Evolutionary conservation across 768 basidiomycete genomes (phyloP).

Genomic region (Hygrocybe coccinea): DNA sequence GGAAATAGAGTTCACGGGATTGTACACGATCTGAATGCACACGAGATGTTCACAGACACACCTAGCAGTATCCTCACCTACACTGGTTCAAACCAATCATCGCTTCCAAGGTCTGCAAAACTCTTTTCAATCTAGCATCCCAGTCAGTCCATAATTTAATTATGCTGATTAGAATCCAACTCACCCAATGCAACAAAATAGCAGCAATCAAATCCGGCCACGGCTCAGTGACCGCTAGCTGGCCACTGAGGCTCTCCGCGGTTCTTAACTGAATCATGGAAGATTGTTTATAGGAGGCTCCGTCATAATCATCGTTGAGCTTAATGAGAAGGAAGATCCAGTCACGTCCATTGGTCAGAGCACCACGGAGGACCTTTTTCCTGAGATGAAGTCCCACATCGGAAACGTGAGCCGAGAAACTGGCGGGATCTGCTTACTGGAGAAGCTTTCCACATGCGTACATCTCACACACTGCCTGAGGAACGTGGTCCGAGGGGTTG

Average conservation of each 20-base stretch:
- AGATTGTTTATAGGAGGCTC: slow-evolving; percentile 17
- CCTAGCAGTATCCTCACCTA: neutral
- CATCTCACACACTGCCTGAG: slow-evolving; percentile 17
- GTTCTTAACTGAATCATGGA: slow-evolving; percentile 5
- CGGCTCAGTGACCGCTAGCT: slow-evolving; percentile 6
- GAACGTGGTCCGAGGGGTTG: slow-evolving; percentile 11
- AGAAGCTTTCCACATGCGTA: slow-evolving; percentile 19
- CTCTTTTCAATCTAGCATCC: slow-evolving; percentile 7
- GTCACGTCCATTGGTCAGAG: slow-evolving; percentile 21
- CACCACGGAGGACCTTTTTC: slow-evolving; percentile 21
- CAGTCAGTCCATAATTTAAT: slow-evolving; percentile 3
- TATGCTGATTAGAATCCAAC: slow-evolving; percentile 1
- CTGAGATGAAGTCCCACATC: slow-evolving; percentile 12
- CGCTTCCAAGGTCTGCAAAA: slow-evolving; percentile 5
- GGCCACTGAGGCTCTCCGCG: slow-evolving; percentile 5
- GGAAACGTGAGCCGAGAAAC: slow-evolving; percentile 7
- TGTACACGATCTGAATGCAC: neutral
- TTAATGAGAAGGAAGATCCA: slow-evolving; percentile 22
- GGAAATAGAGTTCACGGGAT: no score
- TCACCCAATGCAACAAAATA: slow-evolving; percentile 23
- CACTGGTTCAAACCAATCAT: slow-evolving; percentile 6
- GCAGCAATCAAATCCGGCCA: slow-evolving; percentile 20
- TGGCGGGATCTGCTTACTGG: slow-evolving; percentile 12
- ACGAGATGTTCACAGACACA: neutral
- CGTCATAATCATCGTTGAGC: slow-evolving; percentile 15